Evolutionary conservation across 805 yeast genomes (phyloP).

Genomic region (Pichia cephalocereana): DNA sequence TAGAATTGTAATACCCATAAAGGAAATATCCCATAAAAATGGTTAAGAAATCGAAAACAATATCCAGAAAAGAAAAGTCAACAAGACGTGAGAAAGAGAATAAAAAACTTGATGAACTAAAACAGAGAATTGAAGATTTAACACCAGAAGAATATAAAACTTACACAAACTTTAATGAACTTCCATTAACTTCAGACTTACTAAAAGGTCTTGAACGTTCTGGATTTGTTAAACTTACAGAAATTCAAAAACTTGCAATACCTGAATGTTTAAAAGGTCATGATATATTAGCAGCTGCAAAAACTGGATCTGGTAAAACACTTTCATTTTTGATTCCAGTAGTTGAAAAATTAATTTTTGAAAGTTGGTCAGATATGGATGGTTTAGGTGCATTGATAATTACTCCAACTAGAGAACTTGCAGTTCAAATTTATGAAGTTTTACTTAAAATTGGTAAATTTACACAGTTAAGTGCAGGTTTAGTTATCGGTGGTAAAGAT

Average conservation of each 20-base stretch:
- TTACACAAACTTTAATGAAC: conserved; percentile 53
- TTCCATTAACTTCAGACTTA: conserved; percentile 65
- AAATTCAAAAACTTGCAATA: conserved; percentile 74
- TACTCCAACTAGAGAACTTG: conserved; percentile 90
- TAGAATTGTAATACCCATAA: not conserved
- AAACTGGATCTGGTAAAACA: conserved; percentile 88
- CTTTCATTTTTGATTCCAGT: conserved; percentile 79
- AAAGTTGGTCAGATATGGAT: conserved; percentile 72
- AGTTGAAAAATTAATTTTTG: conserved; percentile 57
- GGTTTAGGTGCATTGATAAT: conserved; percentile 84
- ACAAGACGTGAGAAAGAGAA: conserved; percentile 22
- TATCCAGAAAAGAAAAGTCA: conserved; percentile 23
- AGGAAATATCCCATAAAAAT: conserved; percentile 8
- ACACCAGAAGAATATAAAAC: conserved; percentile 32
- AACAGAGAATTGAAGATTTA: conserved; percentile 42
- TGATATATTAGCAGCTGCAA: conserved; percentile 82
- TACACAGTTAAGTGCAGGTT: conserved; percentile 74
- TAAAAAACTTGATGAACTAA: conserved; percentile 34
- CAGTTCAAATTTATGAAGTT: conserved; percentile 86
- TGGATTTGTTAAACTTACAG: conserved; percentile 75
- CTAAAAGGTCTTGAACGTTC: conserved; percentile 66
- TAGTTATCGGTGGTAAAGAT: conserved; percentile 91
- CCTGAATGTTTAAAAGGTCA: conserved; percentile 66
- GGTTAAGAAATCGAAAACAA: conserved; percentile 23
- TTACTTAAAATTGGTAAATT: conserved; percentile 70